phyloP scores from a whole-genome alignment of 2,329 filamentous ascomycete species.

The Clonostachys sp. region DNA sequence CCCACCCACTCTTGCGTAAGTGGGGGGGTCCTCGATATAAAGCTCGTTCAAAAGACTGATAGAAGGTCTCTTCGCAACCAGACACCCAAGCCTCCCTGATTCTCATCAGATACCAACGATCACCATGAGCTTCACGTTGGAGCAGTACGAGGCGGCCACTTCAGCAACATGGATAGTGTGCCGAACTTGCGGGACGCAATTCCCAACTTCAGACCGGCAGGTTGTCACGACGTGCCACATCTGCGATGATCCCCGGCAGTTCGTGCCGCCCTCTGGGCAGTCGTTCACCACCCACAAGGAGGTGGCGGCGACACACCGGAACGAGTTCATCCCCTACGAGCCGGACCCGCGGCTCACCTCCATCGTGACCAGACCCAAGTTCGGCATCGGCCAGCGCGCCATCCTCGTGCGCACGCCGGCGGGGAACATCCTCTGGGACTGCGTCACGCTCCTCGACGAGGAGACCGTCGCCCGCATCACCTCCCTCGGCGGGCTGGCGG shows the following conservation, averaged over 20 bases:
- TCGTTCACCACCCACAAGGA: slow-evolving; percentile 56
- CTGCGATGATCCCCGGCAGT: slow-evolving; percentile 72
- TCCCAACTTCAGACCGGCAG: slow-evolving; percentile 30
- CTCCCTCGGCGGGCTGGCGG: slow-evolving; percentile 58
- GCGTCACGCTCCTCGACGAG: slow-evolving; percentile 64
- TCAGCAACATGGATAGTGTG: slow-evolving; percentile 46
- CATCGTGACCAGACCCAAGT: slow-evolving; percentile 47
- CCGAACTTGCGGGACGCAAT: slow-evolving; percentile 67
- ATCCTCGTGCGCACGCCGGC: slow-evolving; percentile 60
- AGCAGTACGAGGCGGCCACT: slow-evolving; percentile 11
- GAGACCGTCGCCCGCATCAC: slow-evolving; percentile 56
- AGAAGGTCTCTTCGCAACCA: too few species aligned
- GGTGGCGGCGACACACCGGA: slow-evolving; percentile 39
- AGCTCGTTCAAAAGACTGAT: neutral
- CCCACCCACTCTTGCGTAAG: too few species aligned
- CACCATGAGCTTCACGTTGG: slow-evolving; percentile 1
- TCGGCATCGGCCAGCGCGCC: slow-evolving; percentile 73
- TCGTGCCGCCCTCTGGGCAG: slow-evolving; percentile 53
- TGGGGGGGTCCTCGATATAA: too few species aligned
- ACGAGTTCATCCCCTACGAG: slow-evolving; percentile 44
- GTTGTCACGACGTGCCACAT: slow-evolving; percentile 57
- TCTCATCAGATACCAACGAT: slow-evolving; percentile 2
- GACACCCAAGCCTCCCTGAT: too few species aligned
- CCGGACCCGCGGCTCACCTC: slow-evolving; percentile 38
- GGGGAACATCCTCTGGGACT: slow-evolving; percentile 79